Evolutionary conservation across 768 basidiomycete genomes (phyloP), one percentile per base, ranked within the genome.

Genomic region (Leccinellum luteum): DNA sequence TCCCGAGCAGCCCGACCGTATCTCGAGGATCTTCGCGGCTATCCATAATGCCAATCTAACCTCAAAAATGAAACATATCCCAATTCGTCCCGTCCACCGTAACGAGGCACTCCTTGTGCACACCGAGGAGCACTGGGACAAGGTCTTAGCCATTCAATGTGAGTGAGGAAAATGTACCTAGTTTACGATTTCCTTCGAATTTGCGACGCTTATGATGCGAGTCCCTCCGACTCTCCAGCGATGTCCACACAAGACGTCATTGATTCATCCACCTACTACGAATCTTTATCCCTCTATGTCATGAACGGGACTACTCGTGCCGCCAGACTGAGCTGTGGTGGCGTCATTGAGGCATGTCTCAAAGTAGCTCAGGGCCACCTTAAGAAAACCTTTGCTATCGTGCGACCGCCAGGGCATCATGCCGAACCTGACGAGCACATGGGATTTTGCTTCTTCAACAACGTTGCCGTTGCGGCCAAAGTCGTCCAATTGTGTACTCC

Each of bases 371-470:
- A 85, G 32, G 81, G 86, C 14, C 81, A 86, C 62, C 77, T 98
- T 38, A 81, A 88, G 66, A 98, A 95, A 71, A 81, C 90, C 0
- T 89, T 99, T 69, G 97, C 97, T 2, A 92, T 98, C 60, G 95
- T 98, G 34, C 84, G 97, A 53, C 97, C 97, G 13, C 97, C 97
- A 0, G 97, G 97, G 0, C 97, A 99, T 70, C 97, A 99, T 67
- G 95, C 97, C 6, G 97, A 99, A 69, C 97, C 97, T 5, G 92
- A 97, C 62, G 90, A 95, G 69, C 91, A 93, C 61, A 98, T 98
- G 95, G 97, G 97, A 1, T 99, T 99, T 72, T 98, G 97, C 74
- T 97, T 99, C 78, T 97, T 94, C 77, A 99, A 99, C 73, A 99
- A 99, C 68, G 94, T 96, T 32, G 89, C 97, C 1, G 90, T 99